Conservation (phyloP, 2,329 filamentous ascomycete species). For the Chrysoporthe cubensis region DNA sequence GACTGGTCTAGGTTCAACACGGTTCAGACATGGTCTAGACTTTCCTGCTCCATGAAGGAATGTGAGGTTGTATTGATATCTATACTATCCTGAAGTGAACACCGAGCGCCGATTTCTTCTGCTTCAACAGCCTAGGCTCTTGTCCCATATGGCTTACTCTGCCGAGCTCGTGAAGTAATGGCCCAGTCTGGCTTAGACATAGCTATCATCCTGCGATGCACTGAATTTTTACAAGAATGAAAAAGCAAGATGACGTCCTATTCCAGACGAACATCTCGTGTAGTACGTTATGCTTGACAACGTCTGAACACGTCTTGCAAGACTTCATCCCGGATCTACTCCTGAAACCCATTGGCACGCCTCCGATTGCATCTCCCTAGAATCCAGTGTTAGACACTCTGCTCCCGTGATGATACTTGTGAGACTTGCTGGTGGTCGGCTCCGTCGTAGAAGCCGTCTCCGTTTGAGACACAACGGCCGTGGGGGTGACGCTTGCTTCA, state of each 20-base stretch:
- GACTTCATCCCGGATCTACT: neutral
- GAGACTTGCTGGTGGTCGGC: conserved; percentile 1
- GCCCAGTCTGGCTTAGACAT: neutral
- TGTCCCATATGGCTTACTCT: neutral
- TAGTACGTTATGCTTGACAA: neutral
- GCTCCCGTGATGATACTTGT: neutral
- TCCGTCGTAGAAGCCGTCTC: neutral
- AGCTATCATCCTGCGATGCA: neutral
- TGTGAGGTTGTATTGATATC: neutral
- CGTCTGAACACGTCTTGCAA: neutral
- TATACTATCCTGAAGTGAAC: neutral
- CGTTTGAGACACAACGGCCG: neutral
- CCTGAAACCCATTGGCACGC: neutral
- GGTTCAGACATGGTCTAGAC: neutral
- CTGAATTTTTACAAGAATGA: neutral
- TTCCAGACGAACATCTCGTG: neutral
- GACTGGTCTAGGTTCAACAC: too few species aligned
- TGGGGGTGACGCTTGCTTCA: neutral
- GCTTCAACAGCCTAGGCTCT: neutral
- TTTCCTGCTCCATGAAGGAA: neutral
- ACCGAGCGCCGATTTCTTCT: neutral
- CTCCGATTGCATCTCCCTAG: neutral
- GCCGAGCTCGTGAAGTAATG: neutral
- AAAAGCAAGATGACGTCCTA: neutral
- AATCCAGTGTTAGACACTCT: neutral